phyloP scores from a whole-genome alignment of 805 yeast species.

The Saccharomycopsis amapae region DNA sequence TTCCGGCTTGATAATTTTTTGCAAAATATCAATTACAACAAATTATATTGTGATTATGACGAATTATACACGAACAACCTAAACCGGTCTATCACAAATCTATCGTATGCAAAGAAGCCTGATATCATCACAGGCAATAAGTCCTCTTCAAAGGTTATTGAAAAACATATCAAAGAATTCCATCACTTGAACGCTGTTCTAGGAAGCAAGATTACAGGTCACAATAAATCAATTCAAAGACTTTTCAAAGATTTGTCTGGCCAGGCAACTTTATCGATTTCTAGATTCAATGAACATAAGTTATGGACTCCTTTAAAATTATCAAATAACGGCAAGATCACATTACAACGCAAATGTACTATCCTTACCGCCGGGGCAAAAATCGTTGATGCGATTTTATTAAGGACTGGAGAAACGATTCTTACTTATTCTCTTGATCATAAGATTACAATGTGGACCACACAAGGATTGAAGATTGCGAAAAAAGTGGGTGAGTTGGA shows the following conservation, averaged over 20 bases:
- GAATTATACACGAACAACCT: conserved; percentile 6
- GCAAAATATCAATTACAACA: conserved; percentile 17
- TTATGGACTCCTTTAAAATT: conserved; percentile 47
- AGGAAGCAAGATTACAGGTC: conserved; percentile 71
- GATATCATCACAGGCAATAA: neutral
- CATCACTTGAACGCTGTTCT: conserved; percentile 23
- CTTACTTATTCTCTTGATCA: conserved; percentile 37
- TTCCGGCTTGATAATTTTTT: conserved; percentile 28
- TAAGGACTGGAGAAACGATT: conserved; percentile 40
- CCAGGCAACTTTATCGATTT: conserved; percentile 47
- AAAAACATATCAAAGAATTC: neutral
- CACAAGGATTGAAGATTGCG: conserved; percentile 30
- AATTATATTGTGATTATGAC: conserved; percentile 13
- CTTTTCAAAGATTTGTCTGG: conserved; percentile 65
- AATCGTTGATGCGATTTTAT: conserved; percentile 41
- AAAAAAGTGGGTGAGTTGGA: conserved; percentile 9
- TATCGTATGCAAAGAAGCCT: conserved; percentile 1
- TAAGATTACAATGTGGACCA: conserved; percentile 54
- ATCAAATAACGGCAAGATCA: conserved; percentile 23
- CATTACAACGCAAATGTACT: conserved; percentile 34
- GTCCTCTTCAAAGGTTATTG: neutral
- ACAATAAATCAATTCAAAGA: conserved; percentile 67
- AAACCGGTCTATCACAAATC: conserved; percentile 9
- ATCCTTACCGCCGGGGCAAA: conserved; percentile 39
- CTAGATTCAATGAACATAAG: conserved; percentile 55